Conservation (phyloP, 306 rosid genomes). For the Urtica urens region DNA sequence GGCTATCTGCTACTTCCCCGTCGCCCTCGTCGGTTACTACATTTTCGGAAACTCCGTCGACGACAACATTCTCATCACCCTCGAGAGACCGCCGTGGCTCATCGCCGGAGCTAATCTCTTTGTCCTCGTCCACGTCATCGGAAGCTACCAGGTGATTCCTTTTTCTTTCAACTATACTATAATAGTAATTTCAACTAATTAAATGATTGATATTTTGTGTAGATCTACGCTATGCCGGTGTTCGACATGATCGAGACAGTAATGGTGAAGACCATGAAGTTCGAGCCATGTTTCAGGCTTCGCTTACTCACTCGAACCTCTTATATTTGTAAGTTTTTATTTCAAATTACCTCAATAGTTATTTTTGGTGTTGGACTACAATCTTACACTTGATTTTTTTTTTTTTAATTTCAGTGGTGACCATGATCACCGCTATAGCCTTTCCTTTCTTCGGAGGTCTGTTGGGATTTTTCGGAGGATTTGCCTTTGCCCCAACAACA, state of each 20-base stretch:
- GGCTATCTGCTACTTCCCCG: conserved; percentile 70
- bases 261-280: conserved; percentile 35
- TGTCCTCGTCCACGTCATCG: conserved; percentile 65
- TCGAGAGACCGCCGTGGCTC: conserved; percentile 56
- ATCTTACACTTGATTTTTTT: neutral
- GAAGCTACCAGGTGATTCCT: conserved; percentile 53
- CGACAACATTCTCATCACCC: conserved; percentile 36
- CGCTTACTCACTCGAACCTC: conserved; percentile 40
- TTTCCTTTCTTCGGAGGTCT: conserved; percentile 76
- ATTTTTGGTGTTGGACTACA: no score
- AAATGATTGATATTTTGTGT: neutral
- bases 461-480: conserved; percentile 84
- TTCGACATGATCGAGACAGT: conserved; percentile 70
- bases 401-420: conserved; percentile 29
- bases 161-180: neutral
- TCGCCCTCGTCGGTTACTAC: conserved; percentile 54
- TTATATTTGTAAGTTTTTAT: conserved; percentile 44
- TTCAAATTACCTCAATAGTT: neutral
- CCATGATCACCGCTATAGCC: conserved; percentile 47
- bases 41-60: conserved; percentile 38
- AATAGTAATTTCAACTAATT: neutral
- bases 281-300: conserved; percentile 39
- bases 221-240: conserved; percentile 73
- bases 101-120: conserved; percentile 59
- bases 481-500: conserved; percentile 83